Conservation (phyloP, 805 yeast species). For the Candida takata region DNA sequence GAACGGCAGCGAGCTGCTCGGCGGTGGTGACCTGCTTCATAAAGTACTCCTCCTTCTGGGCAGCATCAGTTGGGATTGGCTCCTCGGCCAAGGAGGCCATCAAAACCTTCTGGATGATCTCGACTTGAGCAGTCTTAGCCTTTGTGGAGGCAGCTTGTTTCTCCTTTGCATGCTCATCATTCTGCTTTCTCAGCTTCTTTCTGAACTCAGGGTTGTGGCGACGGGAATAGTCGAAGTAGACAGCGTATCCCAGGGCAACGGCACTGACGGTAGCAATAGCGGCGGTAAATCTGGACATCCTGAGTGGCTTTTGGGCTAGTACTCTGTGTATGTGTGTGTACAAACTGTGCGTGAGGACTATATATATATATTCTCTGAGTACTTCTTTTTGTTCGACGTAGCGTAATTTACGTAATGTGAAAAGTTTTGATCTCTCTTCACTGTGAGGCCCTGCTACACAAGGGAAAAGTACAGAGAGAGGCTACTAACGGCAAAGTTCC, state of each 20-base stretch:
- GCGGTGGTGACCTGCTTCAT: constrained; percentile 79
- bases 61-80: constrained; percentile 68
- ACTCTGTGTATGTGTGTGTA: too few species aligned
- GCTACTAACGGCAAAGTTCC: too few species aligned
- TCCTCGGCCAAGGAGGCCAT: constrained; percentile 55
- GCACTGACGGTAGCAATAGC: constrained; percentile 32
- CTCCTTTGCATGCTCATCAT: constrained; percentile 52
- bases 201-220: constrained; percentile 80
- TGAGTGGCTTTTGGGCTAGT: too few species aligned
- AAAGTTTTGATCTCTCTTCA: background rate
- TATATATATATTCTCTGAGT: background rate
- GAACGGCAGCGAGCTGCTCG: constrained; percentile 65
- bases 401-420: background rate
- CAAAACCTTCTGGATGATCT: constrained; percentile 54
- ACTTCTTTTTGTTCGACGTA: background rate
- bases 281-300: constrained; percentile 22
- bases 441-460: too few species aligned
- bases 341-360: too few species aligned
- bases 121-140: constrained; percentile 53
- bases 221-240: constrained; percentile 89
- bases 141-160: constrained; percentile 48
- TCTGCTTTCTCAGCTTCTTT: constrained; percentile 57
- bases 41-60: constrained; percentile 71
- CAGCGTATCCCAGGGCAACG: constrained; percentile 65
- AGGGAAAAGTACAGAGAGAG: too few species aligned